Evolutionary conservation across 768 basidiomycete species (phyloP).

Genomic region (Tulasnella sp.): DNA sequence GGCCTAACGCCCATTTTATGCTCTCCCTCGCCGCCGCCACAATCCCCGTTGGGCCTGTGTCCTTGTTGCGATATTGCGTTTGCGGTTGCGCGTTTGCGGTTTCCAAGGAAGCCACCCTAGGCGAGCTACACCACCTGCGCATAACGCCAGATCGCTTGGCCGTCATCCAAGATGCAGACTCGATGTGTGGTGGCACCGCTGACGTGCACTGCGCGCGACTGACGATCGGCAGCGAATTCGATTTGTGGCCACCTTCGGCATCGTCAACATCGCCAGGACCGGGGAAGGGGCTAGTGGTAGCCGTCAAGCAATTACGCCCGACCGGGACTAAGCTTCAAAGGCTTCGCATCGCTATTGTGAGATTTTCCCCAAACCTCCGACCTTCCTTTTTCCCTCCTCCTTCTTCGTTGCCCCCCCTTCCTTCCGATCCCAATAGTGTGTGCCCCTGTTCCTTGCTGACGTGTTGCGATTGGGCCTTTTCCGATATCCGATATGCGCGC

Average conservation of each 20-base stretch:
- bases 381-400: background rate
- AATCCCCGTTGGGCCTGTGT: too few relatives aligned
- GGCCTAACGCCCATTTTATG: background rate
- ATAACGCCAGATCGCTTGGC: background rate
- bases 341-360: constrained; percentile 1
- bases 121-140: constrained; percentile 3
- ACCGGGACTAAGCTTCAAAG: constrained; percentile 4
- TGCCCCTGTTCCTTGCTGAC: too few relatives aligned
- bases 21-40: background rate
- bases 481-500: too few relatives aligned
- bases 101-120: background rate
- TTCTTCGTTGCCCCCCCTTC: background rate
- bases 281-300: background rate
- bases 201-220: constrained; percentile 4
- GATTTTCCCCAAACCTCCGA: background rate
- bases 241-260: too few relatives aligned
- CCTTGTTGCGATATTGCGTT: too few relatives aligned
- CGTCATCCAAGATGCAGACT: background rate
- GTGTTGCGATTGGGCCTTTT: too few relatives aligned
- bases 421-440: background rate
- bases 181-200: background rate
- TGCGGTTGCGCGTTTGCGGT: too few relatives aligned
- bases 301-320: constrained; percentile 17
- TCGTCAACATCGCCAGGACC: background rate
- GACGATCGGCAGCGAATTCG: too few relatives aligned